These are phyloP conservation scores for Globisporangium carolinianum DNA, from an alignment of 352 stramenopile genomes.

Conservation along the genomic window DNA sequence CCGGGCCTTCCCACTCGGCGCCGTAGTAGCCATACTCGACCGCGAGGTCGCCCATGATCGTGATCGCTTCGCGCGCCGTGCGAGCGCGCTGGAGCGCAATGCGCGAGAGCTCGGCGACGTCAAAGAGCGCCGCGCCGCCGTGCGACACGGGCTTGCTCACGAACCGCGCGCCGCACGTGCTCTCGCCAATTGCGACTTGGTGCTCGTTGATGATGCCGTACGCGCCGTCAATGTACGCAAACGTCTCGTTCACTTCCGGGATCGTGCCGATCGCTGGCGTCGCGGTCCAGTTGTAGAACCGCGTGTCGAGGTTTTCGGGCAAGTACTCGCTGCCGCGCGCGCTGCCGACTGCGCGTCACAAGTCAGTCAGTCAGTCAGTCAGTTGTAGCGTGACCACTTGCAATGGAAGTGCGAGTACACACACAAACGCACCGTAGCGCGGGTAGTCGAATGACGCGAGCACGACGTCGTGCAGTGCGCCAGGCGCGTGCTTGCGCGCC, in stretches of 20 bases:
- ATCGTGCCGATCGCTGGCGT: conserved; percentile 61
- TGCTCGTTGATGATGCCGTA: conserved; percentile 85
- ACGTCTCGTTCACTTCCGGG: conserved; percentile 53
- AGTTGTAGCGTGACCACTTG: neutral
- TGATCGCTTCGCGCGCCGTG: conserved; percentile 74
- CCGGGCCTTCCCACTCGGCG: conserved; percentile 65
- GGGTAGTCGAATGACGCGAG: conserved; percentile 59
- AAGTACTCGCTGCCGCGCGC: conserved; percentile 57
- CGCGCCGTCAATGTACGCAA: conserved; percentile 70
- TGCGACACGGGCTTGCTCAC: conserved; percentile 46
- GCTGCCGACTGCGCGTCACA: conserved; percentile 31
- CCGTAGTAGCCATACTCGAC: conserved; percentile 92
- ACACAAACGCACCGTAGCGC: conserved; percentile 46
- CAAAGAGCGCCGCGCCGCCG: conserved; percentile 84
- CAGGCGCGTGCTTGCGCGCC: conserved; percentile 33
- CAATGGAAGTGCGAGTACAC: neutral
- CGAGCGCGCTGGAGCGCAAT: conserved; percentile 84
- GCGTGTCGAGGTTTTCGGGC: conserved; percentile 54
- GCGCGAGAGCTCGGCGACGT: conserved; percentile 80
- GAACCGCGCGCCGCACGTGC: conserved; percentile 67
- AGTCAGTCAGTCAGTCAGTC: neutral
- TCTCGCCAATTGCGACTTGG: conserved; percentile 77
- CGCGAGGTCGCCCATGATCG: conserved; percentile 92
- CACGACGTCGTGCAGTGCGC: conserved; percentile 44
- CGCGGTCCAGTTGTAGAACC: conserved; percentile 61